These are phyloP conservation scores for Ganoderma sinense DNA, from an alignment of 1,284 basidiomycete genomes.

Conservation along the genomic window DNA sequence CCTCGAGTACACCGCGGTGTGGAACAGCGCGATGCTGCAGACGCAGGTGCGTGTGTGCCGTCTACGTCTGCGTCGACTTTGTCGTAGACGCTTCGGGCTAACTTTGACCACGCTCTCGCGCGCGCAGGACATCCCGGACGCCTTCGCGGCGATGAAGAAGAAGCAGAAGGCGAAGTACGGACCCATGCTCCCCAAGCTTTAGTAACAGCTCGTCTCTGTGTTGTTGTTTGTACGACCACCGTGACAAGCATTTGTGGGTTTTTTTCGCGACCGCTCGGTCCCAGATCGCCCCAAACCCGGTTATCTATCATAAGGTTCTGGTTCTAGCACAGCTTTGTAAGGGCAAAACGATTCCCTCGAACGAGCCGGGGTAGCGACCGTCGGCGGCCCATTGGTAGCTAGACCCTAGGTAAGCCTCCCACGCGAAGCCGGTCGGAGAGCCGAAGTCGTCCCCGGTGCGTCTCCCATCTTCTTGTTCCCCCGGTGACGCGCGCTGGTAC, in stretches of 20 bases:
- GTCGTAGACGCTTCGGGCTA: neutral
- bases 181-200: slow-evolving; percentile 28
- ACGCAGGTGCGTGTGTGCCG: slow-evolving; percentile 57
- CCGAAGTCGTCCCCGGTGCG: neutral
- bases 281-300: neutral
- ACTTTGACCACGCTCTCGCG: neutral
- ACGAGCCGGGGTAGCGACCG: too few relatives aligned
- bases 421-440: neutral
- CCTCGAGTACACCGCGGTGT: slow-evolving; percentile 79
- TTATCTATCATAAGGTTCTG: neutral
- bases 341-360: neutral
- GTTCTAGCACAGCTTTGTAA: neutral
- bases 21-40: slow-evolving; percentile 80
- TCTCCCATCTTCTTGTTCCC: neutral
- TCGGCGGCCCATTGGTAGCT: neutral
- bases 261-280: neutral
- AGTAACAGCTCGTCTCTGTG: neutral
- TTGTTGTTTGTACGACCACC: neutral
- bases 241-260: too few relatives aligned
- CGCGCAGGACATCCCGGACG: slow-evolving; percentile 36
- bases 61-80: neutral
- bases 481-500: neutral
- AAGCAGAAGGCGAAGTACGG: slow-evolving; percentile 36
- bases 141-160: slow-evolving; percentile 32
- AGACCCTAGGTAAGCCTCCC: neutral